Conservation (phyloP, 1,284 basidiomycete species). For the Cryptococcus deneoformans region DNA sequence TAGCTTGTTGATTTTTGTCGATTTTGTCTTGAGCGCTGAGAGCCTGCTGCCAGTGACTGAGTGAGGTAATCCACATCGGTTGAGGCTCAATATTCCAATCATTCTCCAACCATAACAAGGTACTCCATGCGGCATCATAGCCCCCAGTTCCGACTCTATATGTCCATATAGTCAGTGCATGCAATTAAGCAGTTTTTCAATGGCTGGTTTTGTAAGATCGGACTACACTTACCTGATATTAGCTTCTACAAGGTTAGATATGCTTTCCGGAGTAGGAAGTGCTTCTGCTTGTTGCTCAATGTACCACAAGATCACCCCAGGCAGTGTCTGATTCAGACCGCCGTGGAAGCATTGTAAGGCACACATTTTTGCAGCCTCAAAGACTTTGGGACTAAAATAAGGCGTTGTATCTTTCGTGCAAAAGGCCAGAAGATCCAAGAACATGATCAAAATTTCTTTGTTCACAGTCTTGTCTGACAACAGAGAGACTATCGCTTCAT, state of each 20-base stretch:
- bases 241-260: constrained; percentile 28
- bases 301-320: constrained; percentile 36
- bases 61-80: constrained; percentile 39
- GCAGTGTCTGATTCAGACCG: constrained; percentile 27
- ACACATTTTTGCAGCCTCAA: constrained; percentile 26
- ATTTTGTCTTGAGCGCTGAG: constrained; percentile 25
- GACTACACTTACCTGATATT: constrained; percentile 27
- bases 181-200: neutral
- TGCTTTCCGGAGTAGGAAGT: constrained; percentile 21
- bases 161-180: neutral
- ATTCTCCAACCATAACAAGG: constrained; percentile 28
- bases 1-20: constrained; percentile 17
- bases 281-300: constrained; percentile 26
- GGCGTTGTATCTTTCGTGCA: constrained; percentile 25
- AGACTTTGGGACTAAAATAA: constrained; percentile 13
- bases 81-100: constrained; percentile 29
- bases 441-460: constrained; percentile 19
- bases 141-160: constrained; percentile 7
- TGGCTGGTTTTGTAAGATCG: neutral
- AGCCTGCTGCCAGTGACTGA: constrained; percentile 34
- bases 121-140: constrained; percentile 38
- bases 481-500: constrained; percentile 20
- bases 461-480: constrained; percentile 16
- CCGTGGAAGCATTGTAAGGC: constrained; percentile 26
- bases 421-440: constrained; percentile 34